These are phyloP conservation scores for Aeschynomene evenia DNA, from an alignment of 306 rosid species.

Conservation along the genomic window DNA sequence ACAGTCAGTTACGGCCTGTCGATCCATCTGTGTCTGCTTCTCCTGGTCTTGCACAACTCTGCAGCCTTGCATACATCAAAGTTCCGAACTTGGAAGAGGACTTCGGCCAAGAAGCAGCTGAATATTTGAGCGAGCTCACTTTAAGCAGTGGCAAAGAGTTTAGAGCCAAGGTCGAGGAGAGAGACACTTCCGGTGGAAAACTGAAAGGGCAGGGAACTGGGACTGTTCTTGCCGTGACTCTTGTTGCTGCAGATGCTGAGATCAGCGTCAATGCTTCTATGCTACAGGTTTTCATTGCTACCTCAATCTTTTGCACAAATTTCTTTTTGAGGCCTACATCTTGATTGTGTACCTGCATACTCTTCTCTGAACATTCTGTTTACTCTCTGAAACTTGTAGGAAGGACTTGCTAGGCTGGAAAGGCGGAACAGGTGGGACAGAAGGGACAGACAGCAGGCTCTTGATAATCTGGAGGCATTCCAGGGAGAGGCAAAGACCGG, in stretches of 20 bases:
- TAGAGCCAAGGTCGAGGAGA: slow-evolving; percentile 70
- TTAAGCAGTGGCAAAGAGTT: slow-evolving; percentile 55
- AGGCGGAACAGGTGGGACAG: slow-evolving; percentile 57
- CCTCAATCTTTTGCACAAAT: neutral
- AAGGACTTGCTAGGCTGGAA: slow-evolving; percentile 70
- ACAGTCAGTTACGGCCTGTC: slow-evolving; percentile 63
- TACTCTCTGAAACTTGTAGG: slow-evolving; percentile 48
- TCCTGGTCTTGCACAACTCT: slow-evolving; percentile 74
- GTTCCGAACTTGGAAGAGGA: slow-evolving; percentile 74
- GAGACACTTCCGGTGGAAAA: slow-evolving; percentile 77
- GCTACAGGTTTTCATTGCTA: slow-evolving; percentile 57
- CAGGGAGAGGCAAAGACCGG: slow-evolving; percentile 64
- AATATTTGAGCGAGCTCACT: slow-evolving; percentile 57
- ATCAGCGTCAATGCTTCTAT: slow-evolving; percentile 69
- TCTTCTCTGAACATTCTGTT: neutral
- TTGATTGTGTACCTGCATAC: neutral
- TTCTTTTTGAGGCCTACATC: neutral
- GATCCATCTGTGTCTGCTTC: slow-evolving; percentile 67
- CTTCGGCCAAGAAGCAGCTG: slow-evolving; percentile 79
- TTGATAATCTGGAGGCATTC: slow-evolving; percentile 62
- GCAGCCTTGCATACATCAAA: slow-evolving; percentile 71
- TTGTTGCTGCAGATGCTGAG: slow-evolving; percentile 70
- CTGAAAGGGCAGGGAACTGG: slow-evolving; percentile 85
- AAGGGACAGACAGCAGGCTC: slow-evolving; percentile 55
- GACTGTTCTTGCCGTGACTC: slow-evolving; percentile 51